Evolutionary conservation across 2,329 filamentous ascomycete genomes (phyloP), one percentile per base, ranked within the genome.

Genomic region (Pseudocercospora musae): DNA sequence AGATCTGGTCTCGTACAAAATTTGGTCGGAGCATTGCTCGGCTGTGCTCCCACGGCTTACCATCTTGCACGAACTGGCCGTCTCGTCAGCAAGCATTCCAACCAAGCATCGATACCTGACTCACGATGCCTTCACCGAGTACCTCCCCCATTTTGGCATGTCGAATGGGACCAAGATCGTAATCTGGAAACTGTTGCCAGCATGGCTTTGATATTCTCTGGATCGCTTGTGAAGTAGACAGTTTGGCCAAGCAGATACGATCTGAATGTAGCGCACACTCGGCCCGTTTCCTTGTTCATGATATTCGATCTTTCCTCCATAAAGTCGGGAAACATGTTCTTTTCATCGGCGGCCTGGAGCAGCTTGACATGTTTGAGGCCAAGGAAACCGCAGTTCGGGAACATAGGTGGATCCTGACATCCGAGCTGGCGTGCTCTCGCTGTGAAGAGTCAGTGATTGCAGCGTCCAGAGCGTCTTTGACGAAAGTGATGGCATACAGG

Each of bases 1-100:
- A 70, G 53, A 77, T 69, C 63, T 77, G 74, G n/a, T 77, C 73
- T 37, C 76, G 68, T 13, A 71, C 68, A 56, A 78, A 78, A 27
- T 76, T 75, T 6, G 76, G 76, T 40, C 76, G 68, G 18, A 78
- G 69, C 59, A 78, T 59, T 1, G 71, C 71, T 25, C 76, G 65
- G 25, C 69, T 72, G 57, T 77, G 75, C 57, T 74, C 71, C 76
- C 76, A 78, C 50, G 63, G 50, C 56, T 71, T 69, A 23, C 75
- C 76, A 58, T 77, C 73, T 49, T 71, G 68, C 3, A 71, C 68
- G 58, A 76, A 76, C 49, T 67, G 27, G 57, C 55, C 10, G 66
- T 58, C 13, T 18, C 15, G 37, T 18, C 9, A n/a, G 18, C 1
- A 21, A 18, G 18, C 25, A 21, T 37, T 33, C 52, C 46, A 18